Base-by-base conservation (phyloP, 768 basidiomycete species). In the Amanita phalloides region DNA sequence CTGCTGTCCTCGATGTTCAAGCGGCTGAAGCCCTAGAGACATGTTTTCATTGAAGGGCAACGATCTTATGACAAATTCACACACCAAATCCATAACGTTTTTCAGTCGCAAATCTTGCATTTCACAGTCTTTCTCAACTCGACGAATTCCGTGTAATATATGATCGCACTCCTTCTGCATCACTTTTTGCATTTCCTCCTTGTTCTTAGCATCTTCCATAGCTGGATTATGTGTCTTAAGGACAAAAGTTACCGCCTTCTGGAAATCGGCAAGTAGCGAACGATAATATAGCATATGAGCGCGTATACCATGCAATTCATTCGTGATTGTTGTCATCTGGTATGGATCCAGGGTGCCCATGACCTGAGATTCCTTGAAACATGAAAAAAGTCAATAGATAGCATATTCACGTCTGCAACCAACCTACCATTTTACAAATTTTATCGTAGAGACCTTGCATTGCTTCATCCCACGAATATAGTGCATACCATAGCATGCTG, bases 381-480 rank as follows among this genome's bases (percentile, higher is more conserved):
- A 43, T 7, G 30, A 45, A 44, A 28, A 28, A n/a, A 25, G 10
- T 17, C 21, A 28, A 32, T 17, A 25, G 35, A 23, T 25, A 30
- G 3, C 21, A 36, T 43, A 30, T 13, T 21, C 8, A 6, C 7
- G 25, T 25, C 1, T 36, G 3, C 35, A 9, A 21, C 11, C 14
- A 13, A 41, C 43, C 56, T 55, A 79, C 79, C 45, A 80, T 64
- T 37, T 57, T 63, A 54, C 67, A 74, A 46, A 82, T 72, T 55
- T 79, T 73, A 1, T 62, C 54, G 47, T 80, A 79, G 11, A 82
- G 62, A 38, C 64, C 63, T 54, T 81, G 79, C 3, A 81, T 60
- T 0, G 78, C 70, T 57, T 82, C 72, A 50, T 82, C 80, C 78
- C 79, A 82, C 1, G 76, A 74, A 56, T 82, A 82, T 54, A 82